Conservation (phyloP, 371 early-diverging fungal genomes). For the Mortierella sp. region DNA sequence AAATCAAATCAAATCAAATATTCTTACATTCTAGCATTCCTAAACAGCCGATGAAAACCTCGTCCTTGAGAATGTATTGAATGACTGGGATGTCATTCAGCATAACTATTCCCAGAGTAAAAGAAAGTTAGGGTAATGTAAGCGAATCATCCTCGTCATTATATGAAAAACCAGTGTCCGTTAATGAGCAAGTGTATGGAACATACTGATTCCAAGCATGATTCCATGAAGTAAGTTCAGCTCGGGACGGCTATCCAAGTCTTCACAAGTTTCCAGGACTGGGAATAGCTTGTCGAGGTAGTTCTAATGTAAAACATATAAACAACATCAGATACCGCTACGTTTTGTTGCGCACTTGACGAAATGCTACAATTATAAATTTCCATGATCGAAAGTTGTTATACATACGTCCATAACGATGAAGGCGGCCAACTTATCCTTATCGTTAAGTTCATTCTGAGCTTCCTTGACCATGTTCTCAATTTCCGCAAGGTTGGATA, state of each 20-base stretch:
- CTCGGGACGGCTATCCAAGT: conserved; percentile 81
- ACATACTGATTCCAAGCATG: conserved; percentile 79
- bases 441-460: conserved; percentile 59
- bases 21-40: conserved; percentile 89
- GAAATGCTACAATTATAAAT: background rate
- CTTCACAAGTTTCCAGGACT: conserved; percentile 85
- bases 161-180: background rate
- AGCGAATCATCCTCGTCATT: too few species aligned
- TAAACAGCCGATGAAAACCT: conserved; percentile 71
- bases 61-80: conserved; percentile 80
- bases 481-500: conserved; percentile 75
- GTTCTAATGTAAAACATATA: conserved; percentile 58
- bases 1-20: background rate
- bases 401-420: conserved; percentile 62
- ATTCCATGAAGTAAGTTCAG: conserved; percentile 79
- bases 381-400: background rate
- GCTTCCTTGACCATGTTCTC: conserved; percentile 64
- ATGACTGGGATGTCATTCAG: conserved; percentile 77
- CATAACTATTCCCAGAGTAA: conserved; percentile 56
- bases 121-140: background rate
- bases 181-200: background rate
- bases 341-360: background rate
- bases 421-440: conserved; percentile 64
- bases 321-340: background rate
- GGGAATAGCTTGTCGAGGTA: conserved; percentile 80